A percentile compares a stretch with the other conserved stretches of the same genome.
These are phyloP conservation scores for Fusarium sp. DNA, from an alignment of 2,329 filamentous ascomycete genomes.

Conservation along the genomic window DNA sequence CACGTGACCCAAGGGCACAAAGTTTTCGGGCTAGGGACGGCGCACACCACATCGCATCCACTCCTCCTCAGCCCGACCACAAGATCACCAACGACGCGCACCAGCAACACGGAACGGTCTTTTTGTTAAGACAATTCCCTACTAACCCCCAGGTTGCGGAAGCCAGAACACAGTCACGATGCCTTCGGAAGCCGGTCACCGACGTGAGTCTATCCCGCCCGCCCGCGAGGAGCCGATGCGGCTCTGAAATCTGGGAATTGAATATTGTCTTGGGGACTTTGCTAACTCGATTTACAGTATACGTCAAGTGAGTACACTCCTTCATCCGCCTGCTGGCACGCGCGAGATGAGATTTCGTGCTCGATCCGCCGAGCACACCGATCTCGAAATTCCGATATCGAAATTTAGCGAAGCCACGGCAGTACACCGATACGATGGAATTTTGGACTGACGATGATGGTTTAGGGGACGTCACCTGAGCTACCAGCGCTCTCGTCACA, in stretches of 20 bases:
- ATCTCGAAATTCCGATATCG: conserved; percentile 38
- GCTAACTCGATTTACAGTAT: conserved; percentile 70
- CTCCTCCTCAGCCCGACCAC: conserved; percentile 50
- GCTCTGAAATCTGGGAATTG: conserved; percentile 30
- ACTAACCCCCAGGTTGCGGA: conserved; percentile 57
- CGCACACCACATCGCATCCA: conserved; percentile 53
- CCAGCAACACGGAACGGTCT: conserved; percentile 57
- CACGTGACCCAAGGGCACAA: conserved; percentile 55
- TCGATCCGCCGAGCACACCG: conserved; percentile 26
- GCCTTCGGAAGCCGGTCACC: conserved; percentile 89
- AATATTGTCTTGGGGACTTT: conserved; percentile 25
- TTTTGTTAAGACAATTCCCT: conserved; percentile 59
- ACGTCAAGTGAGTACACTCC: conserved; percentile 81
- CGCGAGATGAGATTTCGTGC: conserved; percentile 26
- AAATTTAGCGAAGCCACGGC: conserved; percentile 39
- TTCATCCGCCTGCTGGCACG: conserved; percentile 15
- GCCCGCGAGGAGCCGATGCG: conserved; percentile 23
- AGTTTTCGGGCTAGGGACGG: conserved; percentile 47
- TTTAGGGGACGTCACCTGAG: conserved; percentile 95
- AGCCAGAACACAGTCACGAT: conserved; percentile 73
- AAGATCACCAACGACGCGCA: conserved; percentile 58
- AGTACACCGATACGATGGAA: conserved; percentile 39
- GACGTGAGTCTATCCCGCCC: conserved; percentile 73
- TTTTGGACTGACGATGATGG: conserved; percentile 46
- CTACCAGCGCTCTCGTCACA: conserved; percentile 96